A percentile compares a stretch with the other conserved stretches of the same genome.
These are phyloP conservation scores for Ramularia collo-cygni DNA, from an alignment of 2,329 filamentous ascomycete genomes.

Conservation along the genomic window DNA sequence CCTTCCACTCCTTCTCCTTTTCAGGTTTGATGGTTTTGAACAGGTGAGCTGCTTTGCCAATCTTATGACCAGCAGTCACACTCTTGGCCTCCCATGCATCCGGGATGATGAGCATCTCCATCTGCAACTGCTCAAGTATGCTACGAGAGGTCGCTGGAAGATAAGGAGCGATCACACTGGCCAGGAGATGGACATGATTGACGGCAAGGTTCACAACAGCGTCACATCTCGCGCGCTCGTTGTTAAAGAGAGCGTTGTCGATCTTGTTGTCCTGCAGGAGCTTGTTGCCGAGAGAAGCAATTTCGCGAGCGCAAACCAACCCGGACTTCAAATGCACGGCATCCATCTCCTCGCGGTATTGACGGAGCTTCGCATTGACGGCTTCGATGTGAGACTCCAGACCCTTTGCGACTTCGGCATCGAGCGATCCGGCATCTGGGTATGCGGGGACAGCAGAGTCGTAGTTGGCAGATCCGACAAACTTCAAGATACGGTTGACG, in stretches of 20 bases:
- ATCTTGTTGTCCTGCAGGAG: constrained; percentile 54
- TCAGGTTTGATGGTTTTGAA: constrained; percentile 77
- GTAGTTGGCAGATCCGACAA: constrained; percentile 64
- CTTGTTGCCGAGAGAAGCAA: constrained; percentile 57
- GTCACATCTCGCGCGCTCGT: constrained; percentile 53
- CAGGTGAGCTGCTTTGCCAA: constrained; percentile 72
- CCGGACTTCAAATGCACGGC: constrained; percentile 64
- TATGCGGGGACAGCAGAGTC: constrained; percentile 55
- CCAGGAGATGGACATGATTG: constrained; percentile 76
- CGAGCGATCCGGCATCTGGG: constrained; percentile 24
- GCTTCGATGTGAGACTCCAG: constrained; percentile 46
- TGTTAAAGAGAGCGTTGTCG: constrained; percentile 55
- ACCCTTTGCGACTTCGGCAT: constrained; percentile 41
- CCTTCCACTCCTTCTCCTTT: constrained; percentile 77
- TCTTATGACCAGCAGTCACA: constrained; percentile 67
- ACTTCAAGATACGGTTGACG: constrained; percentile 54
- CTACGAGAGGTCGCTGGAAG: constrained; percentile 71
- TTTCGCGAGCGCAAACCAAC: constrained; percentile 57
- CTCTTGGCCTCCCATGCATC: constrained; percentile 54
- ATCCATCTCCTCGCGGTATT: constrained; percentile 63
- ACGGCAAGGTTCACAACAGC: constrained; percentile 69
- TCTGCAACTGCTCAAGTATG: constrained; percentile 68
- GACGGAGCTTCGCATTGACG: constrained; percentile 57
- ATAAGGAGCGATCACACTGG: constrained; percentile 72
- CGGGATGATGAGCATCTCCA: constrained; percentile 35